A percentile compares a stretch with the other conserved stretches of the same genome.
Conservation (phyloP, 257 asterid species). For the Gentiana dahurica region DNA sequence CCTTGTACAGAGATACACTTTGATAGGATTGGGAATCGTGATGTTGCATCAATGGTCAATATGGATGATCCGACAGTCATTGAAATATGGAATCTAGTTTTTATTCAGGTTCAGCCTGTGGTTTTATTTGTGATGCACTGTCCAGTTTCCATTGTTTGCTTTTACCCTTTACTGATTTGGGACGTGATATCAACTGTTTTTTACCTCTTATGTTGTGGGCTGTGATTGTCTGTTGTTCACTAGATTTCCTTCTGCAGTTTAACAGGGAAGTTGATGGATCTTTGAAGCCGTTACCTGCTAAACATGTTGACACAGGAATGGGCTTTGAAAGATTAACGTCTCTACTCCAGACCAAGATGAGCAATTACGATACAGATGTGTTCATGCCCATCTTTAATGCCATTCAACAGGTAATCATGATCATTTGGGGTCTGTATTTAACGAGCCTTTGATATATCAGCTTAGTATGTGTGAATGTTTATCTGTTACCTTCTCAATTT, state of each 20-base stretch:
- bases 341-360: slow-evolving; percentile 89
- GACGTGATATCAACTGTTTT: not conserved
- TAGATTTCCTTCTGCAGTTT: slow-evolving; percentile 37
- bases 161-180: not conserved
- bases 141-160: not conserved
- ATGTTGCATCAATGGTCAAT: slow-evolving; percentile 79
- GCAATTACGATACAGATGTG: slow-evolving; percentile 94
- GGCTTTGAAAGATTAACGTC: slow-evolving; percentile 98
- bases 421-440: no score
- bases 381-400: slow-evolving; percentile 81
- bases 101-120: slow-evolving; percentile 95
- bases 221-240: not conserved
- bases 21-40: slow-evolving; percentile 91
- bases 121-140: not conserved
- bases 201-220: not conserved
- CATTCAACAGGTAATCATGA: slow-evolving; percentile 53
- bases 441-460: no score
- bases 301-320: slow-evolving; percentile 98
- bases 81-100: slow-evolving; percentile 98
- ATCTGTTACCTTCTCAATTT: not conserved
- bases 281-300: slow-evolving; percentile 86
- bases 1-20: slow-evolving; percentile 97
- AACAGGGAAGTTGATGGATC: slow-evolving; percentile 85
- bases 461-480: no score
- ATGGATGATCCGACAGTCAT: slow-evolving; percentile 93